Base-by-base conservation (phyloP, 1,139 yeast species). In the Barnettozyma hawaiiensis region DNA sequence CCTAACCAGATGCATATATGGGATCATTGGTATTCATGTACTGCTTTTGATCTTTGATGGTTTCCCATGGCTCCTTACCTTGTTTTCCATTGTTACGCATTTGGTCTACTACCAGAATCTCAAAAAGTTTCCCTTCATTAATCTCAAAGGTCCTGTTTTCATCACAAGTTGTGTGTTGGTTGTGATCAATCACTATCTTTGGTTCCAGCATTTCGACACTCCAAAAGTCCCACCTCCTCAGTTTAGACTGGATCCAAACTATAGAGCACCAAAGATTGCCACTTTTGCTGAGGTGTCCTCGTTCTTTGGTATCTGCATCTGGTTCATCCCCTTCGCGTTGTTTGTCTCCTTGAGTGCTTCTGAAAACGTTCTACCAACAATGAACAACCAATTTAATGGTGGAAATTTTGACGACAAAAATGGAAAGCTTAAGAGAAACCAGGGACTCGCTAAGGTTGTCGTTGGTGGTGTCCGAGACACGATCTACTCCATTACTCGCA, bases 241-340 rank as follows among this genome's bases (percentile, higher is more conserved):
- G 40, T 57, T 79, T 46, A 65, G 85, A 46, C 66, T 78, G 48
- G 70, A 69, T 49, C 77, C 81, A 1, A 74, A 71, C 43, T 82
- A 80, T 54, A 66, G 64, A 19, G 78, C 85, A 23, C 85, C 84
- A n/a, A 75, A 76, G 41, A 76, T 85, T 47, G 95, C 96, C 1
- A 71, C 84, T 7, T 92, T 92, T 58, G 70, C 89, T 1, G 96
- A 94, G 59, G 86, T 92, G 3, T 86, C 97, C 22, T 84, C 97
- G 5, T 92, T 92, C 62, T 89, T 94, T 59, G 98, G 97, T 1
- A 67, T 92, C 35, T 82, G 95, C 55, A 82, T 92, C 12, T 92
- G 99, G 99, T 73, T 90, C 47, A 76, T 92, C 35, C 99, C 99
- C 26, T 89, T 92, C 63, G 81, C 96, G 3, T 70, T 94, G 49